A percentile compares a stretch with the other conserved stretches of the same genome.
phyloP scores from a whole-genome alignment of 345 rosid genomes.

The Hirschfeldia incana region DNA sequence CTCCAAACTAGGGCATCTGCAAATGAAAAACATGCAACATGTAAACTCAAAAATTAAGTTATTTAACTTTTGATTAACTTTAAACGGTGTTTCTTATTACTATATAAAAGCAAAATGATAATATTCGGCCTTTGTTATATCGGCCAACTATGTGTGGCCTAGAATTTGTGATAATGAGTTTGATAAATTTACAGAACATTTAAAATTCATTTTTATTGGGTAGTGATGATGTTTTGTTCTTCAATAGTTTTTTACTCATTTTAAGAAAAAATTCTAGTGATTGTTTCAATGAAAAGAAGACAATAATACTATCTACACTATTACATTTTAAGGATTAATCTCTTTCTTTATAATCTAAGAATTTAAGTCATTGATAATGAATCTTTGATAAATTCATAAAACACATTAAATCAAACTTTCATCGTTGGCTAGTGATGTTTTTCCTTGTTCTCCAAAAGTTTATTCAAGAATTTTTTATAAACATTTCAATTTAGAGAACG shows the following conservation, averaged over 20 bases:
- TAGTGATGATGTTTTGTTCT: background rate
- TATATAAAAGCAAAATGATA: background rate
- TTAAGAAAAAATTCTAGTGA: background rate
- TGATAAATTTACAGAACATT: background rate
- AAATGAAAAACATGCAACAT: background rate
- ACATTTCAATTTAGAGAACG: too few species aligned
- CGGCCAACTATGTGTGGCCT: background rate
- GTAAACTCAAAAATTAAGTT: background rate
- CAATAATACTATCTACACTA: background rate
- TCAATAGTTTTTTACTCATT: background rate
- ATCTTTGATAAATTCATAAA: too few species aligned
- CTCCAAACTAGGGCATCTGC: background rate
- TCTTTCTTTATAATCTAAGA: background rate
- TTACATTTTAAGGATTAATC: background rate
- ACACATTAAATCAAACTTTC: background rate
- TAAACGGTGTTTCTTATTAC: background rate
- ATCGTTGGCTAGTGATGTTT: too few species aligned
- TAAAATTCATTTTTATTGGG: background rate
- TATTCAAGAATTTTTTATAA: background rate
- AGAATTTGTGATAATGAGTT: background rate
- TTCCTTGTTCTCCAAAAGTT: background rate
- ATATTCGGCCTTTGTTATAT: background rate
- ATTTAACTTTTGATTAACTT: background rate
- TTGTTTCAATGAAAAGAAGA: background rate
- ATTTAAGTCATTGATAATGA: background rate